Conservation (phyloP, 305 asterid genomes). For the Lippia alba region DNA sequence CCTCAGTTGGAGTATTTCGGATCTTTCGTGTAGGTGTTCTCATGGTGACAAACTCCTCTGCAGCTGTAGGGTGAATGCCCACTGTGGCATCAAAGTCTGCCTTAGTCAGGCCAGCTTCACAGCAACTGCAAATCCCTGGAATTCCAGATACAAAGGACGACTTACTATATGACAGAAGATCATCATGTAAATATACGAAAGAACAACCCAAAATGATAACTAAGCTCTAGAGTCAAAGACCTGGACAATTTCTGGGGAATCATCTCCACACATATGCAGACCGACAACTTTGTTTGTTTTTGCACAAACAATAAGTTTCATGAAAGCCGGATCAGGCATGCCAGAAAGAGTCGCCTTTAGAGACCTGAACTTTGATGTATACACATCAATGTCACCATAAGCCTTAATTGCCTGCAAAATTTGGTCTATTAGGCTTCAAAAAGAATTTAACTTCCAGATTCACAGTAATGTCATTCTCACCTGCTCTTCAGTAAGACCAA, state of each 20-base stretch:
- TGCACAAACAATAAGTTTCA: conserved; percentile 88
- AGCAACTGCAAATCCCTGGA: conserved; percentile 93
- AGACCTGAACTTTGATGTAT: conserved; percentile 85
- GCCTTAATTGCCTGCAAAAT: conserved; percentile 70
- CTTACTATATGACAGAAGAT: neutral
- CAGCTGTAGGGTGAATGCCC: conserved; percentile 94
- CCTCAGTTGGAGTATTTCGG: conserved; percentile 60
- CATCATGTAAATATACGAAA: conserved; percentile 14
- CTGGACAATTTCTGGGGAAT: conserved; percentile 94
- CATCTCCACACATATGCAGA: conserved; percentile 95
- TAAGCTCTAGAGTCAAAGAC: conserved; percentile 41
- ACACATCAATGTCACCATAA: conserved; percentile 83
- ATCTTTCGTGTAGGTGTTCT: conserved; percentile 85
- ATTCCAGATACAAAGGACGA: conserved; percentile 28
- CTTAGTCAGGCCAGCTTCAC: conserved; percentile 92
- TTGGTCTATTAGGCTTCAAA: conserved; percentile 31
- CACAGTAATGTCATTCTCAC: conserved; percentile 42
- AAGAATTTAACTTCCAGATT: conserved; percentile 25
- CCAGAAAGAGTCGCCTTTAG: conserved; percentile 95
- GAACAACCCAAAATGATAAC: conserved; percentile 16
- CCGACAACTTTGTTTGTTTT: conserved; percentile 85
- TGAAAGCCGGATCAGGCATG: conserved; percentile 85
- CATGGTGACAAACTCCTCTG: conserved; percentile 98
- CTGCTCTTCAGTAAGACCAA: conserved; percentile 95
- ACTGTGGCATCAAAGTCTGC: conserved; percentile 90